Evolutionary conservation across 192 early-diverging fungal species (phyloP).

Genomic region (Coemansia nantahalensis): DNA sequence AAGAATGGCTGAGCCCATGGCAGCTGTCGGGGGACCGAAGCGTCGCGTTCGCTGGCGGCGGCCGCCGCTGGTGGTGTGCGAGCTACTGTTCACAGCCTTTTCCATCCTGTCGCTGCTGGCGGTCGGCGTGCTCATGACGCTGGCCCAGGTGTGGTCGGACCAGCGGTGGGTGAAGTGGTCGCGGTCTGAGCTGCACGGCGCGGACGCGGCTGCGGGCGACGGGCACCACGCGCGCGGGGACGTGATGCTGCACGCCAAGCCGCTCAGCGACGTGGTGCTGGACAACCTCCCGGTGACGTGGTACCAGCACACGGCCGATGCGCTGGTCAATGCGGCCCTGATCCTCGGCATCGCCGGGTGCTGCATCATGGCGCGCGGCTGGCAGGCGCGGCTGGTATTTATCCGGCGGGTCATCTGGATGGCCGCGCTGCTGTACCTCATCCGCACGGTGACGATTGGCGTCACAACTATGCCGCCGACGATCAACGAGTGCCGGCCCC

Average conservation of each 20-base stretch:
- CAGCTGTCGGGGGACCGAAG: too few species aligned
- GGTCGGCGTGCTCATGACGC: conserved; percentile 33
- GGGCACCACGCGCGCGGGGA: not conserved
- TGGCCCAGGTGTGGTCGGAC: conserved; percentile 50
- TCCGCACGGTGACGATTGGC: conserved; percentile 57
- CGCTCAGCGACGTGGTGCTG: conserved; percentile 27
- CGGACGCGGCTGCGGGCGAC: not conserved
- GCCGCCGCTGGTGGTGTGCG: conserved; percentile 7
- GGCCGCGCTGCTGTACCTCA: conserved; percentile 52
- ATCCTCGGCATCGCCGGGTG: conserved; percentile 15
- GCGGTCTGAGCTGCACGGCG: not conserved
- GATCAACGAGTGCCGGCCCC: conserved; percentile 18
- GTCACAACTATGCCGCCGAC: conserved; percentile 57
- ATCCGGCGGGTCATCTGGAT: conserved; percentile 55
- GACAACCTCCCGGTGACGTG: conserved; percentile 11
- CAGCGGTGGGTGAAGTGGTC: conserved; percentile 27
- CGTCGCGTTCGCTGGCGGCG: conserved; percentile 6
- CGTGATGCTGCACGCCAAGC: not conserved
- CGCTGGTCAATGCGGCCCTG: conserved; percentile 18
- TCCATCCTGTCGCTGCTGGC: conserved; percentile 12
- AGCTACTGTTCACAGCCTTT: conserved; percentile 7
- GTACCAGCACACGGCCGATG: conserved; percentile 19
- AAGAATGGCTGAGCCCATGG: too few species aligned
- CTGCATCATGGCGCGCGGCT: conserved; percentile 21
- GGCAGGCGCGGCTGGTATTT: conserved; percentile 45